Evolutionary conservation across 805 yeast species (phyloP).

Genomic region (Kazachstania africana): DNA sequence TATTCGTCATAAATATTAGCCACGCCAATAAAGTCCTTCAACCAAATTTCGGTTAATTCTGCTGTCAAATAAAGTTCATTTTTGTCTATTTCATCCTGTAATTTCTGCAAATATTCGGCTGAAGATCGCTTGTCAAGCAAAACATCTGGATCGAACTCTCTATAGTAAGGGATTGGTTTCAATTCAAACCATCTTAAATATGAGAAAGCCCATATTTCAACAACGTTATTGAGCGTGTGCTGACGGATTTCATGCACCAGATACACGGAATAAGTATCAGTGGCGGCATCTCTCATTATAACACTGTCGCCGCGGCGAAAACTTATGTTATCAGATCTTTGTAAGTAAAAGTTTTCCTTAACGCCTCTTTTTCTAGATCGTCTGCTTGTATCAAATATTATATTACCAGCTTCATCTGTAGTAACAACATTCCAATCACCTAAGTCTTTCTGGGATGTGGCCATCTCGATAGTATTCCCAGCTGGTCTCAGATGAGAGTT

Average conservation of each 20-base stretch:
- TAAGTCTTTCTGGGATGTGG: conserved; percentile 13
- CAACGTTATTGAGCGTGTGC: conserved; percentile 35
- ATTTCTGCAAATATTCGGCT: conserved; percentile 9
- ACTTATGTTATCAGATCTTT: conserved; percentile 36
- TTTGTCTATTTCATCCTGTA: conserved; percentile 13
- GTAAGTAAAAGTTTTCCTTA: conserved; percentile 19
- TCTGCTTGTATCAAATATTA: conserved; percentile 9
- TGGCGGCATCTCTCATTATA: conserved; percentile 28
- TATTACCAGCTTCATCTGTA: conserved; percentile 19
- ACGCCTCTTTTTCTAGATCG: conserved; percentile 15
- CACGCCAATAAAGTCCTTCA: conserved; percentile 32
- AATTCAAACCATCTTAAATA: conserved; percentile 36
- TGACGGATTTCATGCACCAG: conserved; percentile 40
- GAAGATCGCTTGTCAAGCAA: conserved; percentile 1
- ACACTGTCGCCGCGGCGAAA: conserved; percentile 44
- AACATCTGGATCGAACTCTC: conserved; percentile 9
- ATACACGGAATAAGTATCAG: conserved; percentile 31
- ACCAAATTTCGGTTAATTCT: conserved; percentile 32
- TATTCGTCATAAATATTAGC: conserved; percentile 37
- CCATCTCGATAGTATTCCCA: conserved; percentile 15
- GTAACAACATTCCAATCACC: conserved; percentile 24
- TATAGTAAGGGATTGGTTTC: conserved; percentile 20
- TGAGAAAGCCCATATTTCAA: conserved; percentile 38
- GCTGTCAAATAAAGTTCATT: conserved; percentile 49
- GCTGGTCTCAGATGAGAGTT: too few relatives aligned